phyloP scores from a whole-genome alignment of 140 eudicot genomes.

The Stevia rebaudiana region DNA sequence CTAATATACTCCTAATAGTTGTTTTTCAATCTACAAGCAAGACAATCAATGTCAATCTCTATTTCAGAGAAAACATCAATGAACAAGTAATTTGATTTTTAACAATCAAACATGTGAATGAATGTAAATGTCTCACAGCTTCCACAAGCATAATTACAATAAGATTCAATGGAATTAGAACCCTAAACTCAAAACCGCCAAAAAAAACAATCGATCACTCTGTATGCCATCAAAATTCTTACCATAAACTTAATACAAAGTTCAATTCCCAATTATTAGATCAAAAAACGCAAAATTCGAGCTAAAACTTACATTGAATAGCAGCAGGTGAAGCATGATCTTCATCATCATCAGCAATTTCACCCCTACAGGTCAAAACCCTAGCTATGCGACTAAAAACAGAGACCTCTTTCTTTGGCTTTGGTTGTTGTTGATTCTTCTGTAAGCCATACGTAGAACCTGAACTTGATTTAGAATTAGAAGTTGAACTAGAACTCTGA shows the following conservation, averaged over 20 bases:
- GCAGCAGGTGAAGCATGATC: constrained; percentile 14
- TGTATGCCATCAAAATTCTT: background rate
- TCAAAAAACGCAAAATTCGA: background rate
- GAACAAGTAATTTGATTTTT: constrained; percentile 15
- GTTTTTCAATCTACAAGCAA: constrained; percentile 4
- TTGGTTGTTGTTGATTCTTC: background rate
- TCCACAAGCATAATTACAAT: background rate
- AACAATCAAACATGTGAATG: constrained; percentile 4
- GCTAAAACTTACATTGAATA: constrained; percentile 33
- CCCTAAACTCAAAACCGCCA: background rate
- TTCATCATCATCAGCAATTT: constrained; percentile 15
- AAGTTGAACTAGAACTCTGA: constrained; percentile 27
- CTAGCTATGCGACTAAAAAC: constrained; percentile 11
- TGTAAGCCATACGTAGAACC: background rate
- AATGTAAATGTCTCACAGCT: background rate
- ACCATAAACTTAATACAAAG: background rate
- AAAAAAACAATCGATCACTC: background rate
- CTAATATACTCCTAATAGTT: background rate
- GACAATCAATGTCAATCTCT: constrained; percentile 3
- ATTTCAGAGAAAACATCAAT: background rate
- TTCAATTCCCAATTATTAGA: background rate
- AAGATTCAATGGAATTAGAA: background rate
- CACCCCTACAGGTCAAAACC: constrained; percentile 20
- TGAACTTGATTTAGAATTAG: constrained; percentile 17
- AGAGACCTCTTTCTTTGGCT: constrained; percentile 16